Evolutionary conservation across 129 eudicot genomes (phyloP).

Genomic region (Apium graveolens): DNA sequence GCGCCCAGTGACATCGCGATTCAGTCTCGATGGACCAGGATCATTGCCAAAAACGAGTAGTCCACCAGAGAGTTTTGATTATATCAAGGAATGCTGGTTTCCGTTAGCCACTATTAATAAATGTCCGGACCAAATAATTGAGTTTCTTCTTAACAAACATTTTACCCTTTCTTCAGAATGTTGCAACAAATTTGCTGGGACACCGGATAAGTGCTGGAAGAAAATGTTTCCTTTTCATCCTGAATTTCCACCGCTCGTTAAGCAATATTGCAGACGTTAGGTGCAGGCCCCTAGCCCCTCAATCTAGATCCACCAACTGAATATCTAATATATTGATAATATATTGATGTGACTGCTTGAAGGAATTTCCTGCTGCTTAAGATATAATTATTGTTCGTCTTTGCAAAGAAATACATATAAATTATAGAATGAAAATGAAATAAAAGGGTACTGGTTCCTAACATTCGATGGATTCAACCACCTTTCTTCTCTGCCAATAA

Average conservation of each 20-base stretch:
- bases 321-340: neutral
- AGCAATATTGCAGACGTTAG: neutral
- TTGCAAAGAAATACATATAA: too few species aligned
- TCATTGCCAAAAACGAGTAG: neutral
- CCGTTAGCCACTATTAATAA: neutral
- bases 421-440: too few species aligned
- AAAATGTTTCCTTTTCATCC: slow-evolving; percentile 16
- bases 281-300: neutral
- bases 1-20: neutral
- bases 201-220: slow-evolving; percentile 18
- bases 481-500: too few species aligned
- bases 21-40: neutral
- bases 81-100: neutral
- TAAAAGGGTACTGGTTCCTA: too few species aligned
- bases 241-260: neutral
- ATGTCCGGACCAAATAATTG: neutral
- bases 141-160: neutral
- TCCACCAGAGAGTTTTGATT: neutral
- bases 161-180: slow-evolving; percentile 10
- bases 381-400: neutral
- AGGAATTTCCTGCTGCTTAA: neutral
- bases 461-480: too few species aligned
- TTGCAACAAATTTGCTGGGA: slow-evolving; percentile 1
- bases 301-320: neutral
- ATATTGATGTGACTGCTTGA: neutral